A percentile compares a stretch with the other conserved stretches of the same genome.
phyloP scores from a whole-genome alignment of 805 yeast genomes.

The Yarrowia sp. region DNA sequence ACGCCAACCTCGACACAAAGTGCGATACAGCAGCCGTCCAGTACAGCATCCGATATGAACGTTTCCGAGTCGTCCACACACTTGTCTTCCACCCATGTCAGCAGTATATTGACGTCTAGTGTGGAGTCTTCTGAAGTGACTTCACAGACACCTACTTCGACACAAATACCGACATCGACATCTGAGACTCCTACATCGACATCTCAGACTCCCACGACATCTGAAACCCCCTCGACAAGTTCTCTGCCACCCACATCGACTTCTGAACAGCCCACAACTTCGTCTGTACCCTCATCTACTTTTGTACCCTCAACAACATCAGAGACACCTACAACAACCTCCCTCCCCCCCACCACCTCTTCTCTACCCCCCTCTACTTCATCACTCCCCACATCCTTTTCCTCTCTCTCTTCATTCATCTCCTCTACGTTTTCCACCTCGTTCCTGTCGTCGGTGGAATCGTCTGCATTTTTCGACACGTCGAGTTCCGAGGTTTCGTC shows the following conservation, averaged over 20 bases:
- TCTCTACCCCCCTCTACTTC: not conserved
- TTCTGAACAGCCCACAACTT: not conserved
- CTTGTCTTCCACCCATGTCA: not conserved
- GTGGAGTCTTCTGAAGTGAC: not conserved
- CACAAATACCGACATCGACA: not conserved
- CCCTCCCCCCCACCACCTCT: not conserved
- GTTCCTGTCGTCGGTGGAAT: constrained; percentile 1
- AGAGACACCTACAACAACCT: not conserved
- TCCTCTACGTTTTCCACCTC: constrained; percentile 3
- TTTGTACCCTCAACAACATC: not conserved
- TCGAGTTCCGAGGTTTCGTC: not conserved
- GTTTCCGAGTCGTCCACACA: not conserved
- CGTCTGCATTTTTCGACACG: constrained; percentile 5
- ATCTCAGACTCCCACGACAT: not conserved
- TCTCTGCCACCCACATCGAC: not conserved
- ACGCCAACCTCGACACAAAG: not conserved
- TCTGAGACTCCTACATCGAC: not conserved
- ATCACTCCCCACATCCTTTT: not conserved
- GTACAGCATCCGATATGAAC: constrained; percentile 12
- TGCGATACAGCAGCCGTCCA: not conserved
- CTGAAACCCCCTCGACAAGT: not conserved
- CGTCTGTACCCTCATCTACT: not conserved
- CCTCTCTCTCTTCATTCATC: constrained; percentile 5
- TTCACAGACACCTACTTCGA: not conserved
- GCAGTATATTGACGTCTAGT: no score